A percentile compares a stretch with the other conserved stretches of the same genome.
These are phyloP conservation scores for Wallacemonas sp. DNA, from an alignment of 208 protist species.

Conservation along the genomic window DNA sequence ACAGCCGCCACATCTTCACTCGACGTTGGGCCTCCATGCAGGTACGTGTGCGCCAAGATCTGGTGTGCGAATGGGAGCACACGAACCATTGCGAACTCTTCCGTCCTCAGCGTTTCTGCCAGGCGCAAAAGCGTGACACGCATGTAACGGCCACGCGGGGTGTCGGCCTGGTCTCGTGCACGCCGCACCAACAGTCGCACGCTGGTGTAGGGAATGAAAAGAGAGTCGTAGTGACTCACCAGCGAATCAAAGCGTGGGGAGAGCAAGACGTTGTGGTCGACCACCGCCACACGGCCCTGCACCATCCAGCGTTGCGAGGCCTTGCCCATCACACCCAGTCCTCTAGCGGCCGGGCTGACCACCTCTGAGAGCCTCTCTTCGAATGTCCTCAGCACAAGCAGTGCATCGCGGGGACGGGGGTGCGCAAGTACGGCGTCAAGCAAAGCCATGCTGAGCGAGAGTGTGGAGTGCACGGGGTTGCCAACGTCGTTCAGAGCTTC, in stretches of 20 bases:
- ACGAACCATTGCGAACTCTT: slow-evolving; percentile 50
- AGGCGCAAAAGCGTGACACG: slow-evolving; percentile 45
- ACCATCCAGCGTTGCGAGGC: slow-evolving; percentile 80
- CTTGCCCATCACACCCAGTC: slow-evolving; percentile 60
- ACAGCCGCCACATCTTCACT: slow-evolving; percentile 47
- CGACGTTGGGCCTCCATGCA: slow-evolving; percentile 56
- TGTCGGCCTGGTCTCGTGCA: slow-evolving; percentile 47
- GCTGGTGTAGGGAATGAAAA: slow-evolving; percentile 76
- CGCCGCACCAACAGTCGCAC: slow-evolving; percentile 73
- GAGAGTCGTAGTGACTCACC: slow-evolving; percentile 78
- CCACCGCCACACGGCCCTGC: slow-evolving; percentile 84
- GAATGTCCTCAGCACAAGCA: slow-evolving; percentile 62
- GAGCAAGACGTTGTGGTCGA: slow-evolving; percentile 87
- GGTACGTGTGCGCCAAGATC: slow-evolving; percentile 74
- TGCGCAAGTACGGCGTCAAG: slow-evolving; percentile 76
- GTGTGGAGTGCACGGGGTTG: slow-evolving; percentile 55
- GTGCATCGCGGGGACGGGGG: slow-evolving; percentile 60
- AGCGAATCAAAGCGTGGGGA: slow-evolving; percentile 79
- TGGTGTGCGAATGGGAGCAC: slow-evolving; percentile 80
- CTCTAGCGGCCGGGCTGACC: slow-evolving; percentile 48
- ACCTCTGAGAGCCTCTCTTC: slow-evolving; percentile 62
- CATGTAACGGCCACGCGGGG: slow-evolving; percentile 62
- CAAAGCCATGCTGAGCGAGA: slow-evolving; percentile 64
- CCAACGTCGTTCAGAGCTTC: slow-evolving; percentile 41
- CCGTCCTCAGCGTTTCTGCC: slow-evolving; percentile 31